Evolutionary conservation across 176 grass and related monocot species (phyloP), one percentile per base, ranked within the genome.

Genomic region (Miscanthus lutarioriparius): DNA sequence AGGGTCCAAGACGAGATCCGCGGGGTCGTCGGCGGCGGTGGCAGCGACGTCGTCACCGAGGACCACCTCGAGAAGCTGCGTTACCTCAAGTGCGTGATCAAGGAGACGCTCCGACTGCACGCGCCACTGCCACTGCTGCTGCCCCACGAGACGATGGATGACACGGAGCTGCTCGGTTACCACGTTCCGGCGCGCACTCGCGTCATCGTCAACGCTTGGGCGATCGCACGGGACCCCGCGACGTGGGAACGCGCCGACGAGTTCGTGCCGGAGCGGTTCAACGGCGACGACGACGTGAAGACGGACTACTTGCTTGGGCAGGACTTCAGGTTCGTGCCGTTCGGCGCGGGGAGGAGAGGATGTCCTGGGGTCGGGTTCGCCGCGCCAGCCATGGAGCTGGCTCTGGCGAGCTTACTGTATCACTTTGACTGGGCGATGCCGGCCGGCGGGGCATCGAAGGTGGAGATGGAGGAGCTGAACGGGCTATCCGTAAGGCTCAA

Each of bases 1-100:
- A 83, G n/a, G 88, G 66, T 87, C 41, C 89, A 92, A 9, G 51
- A 78, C 1, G 83, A 92, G 76, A 49, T 96, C 36, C 89, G 91
- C 68, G 72, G 15, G 0, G 26, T 77, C 22, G 37, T 76, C 65
- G 54, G 16, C n/a, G 56, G 3, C 43, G 2, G 10, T 3, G 43
- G 43, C 43, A 6, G 7, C 39, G 36, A 37, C 36, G 36, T 37
- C 5, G 39, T 40, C 7, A 40, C 39, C 39, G 39, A 40, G 39
- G 39, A 40, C 39, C 39, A 40, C 39, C 39, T 40, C 8, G 39
- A 40, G 1, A 40, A 40, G 39, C 39, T 40, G 39, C 39, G 39
- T 6, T 40, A 40, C 39, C 39, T 40, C 8, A 40, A 1, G 8
- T 1, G 8, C 39, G 39, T 40, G 40, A 40, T 40, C 39, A 40